These are phyloP conservation scores for Epichloe gansuensis DNA, from an alignment of 2,329 filamentous ascomycete genomes.

Conservation along the genomic window DNA sequence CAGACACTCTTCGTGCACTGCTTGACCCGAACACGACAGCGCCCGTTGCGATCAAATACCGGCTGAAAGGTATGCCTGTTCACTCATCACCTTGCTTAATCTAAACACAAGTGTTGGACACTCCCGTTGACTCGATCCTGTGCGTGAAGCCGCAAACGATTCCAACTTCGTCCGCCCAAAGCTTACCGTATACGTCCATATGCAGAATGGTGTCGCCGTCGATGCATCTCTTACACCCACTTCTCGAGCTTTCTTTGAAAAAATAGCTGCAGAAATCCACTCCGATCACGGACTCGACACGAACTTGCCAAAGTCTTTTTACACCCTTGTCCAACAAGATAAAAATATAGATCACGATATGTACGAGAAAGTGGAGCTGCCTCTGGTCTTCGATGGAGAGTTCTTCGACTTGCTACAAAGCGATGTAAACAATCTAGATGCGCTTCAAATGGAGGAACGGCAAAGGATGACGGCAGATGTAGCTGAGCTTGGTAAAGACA, in stretches of 20 bases:
- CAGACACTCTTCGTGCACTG: slow-evolving; percentile 55
- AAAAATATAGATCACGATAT: slow-evolving; percentile 1
- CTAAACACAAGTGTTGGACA: background rate
- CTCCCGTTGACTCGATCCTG: background rate
- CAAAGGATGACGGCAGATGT: slow-evolving; percentile 52
- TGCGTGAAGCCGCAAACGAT: slow-evolving; percentile 22
- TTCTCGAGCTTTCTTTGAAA: slow-evolving; percentile 51
- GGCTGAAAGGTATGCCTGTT: slow-evolving; percentile 33
- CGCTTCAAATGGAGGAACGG: slow-evolving; percentile 55
- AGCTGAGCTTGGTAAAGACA: slow-evolving; percentile 47
- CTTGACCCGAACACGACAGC: slow-evolving; percentile 38
- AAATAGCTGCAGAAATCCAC: slow-evolving; percentile 37
- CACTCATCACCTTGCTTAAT: background rate
- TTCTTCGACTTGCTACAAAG: slow-evolving; percentile 68
- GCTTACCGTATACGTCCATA: slow-evolving; percentile 56
- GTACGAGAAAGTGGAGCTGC: slow-evolving; percentile 50
- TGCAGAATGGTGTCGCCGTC: slow-evolving; percentile 53
- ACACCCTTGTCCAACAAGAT: slow-evolving; percentile 1
- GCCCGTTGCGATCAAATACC: slow-evolving; percentile 39
- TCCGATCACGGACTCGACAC: slow-evolving; percentile 3
- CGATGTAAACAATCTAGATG: slow-evolving; percentile 58
- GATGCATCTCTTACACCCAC: slow-evolving; percentile 55
- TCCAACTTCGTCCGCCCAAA: slow-evolving; percentile 48
- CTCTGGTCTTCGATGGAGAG: slow-evolving; percentile 62
- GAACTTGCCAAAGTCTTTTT: background rate